Evolutionary conservation across 225 moss, liverwort and hornwort species (phyloP).

Genomic region (Sphagnum tenellum): DNA sequence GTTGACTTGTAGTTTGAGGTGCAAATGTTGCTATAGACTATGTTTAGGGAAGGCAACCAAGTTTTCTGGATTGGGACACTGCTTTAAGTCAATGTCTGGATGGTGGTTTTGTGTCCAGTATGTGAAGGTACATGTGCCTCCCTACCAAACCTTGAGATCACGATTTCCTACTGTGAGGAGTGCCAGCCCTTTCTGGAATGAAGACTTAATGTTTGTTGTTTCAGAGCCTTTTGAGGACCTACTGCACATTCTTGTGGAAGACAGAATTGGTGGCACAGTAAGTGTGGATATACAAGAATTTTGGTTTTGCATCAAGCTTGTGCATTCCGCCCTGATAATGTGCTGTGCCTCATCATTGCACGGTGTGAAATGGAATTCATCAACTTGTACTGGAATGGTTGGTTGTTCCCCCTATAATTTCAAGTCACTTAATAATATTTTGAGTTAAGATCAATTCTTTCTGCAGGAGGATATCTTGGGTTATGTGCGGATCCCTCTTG

Average conservation of each 20-base stretch:
- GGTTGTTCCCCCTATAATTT: too few species aligned
- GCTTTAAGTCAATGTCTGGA: not conserved
- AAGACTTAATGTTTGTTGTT: conserved; percentile 86
- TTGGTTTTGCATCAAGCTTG: too few species aligned
- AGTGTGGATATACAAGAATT: not conserved
- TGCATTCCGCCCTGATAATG: too few species aligned
- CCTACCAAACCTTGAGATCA: conserved; percentile 54
- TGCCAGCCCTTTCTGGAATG: conserved; percentile 68
- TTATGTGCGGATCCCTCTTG: conserved; percentile 52
- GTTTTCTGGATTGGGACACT: too few species aligned
- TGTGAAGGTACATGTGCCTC: conserved; percentile 61
- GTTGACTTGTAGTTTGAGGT: too few species aligned
- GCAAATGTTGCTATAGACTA: too few species aligned
- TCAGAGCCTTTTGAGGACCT: conserved; percentile 93
- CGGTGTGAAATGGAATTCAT: too few species aligned
- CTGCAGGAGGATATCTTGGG: conserved; percentile 73
- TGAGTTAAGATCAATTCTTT: too few species aligned
- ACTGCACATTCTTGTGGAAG: conserved; percentile 56
- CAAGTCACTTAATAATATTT: too few species aligned
- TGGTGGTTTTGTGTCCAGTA: conserved; percentile 29
- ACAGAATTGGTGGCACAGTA: conserved; percentile 35
- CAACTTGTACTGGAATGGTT: too few species aligned
- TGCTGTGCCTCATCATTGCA: too few species aligned
- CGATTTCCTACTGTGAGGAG: conserved; percentile 24
- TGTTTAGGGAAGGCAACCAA: too few species aligned